Conservation (phyloP, 2,329 filamentous ascomycete genomes). For the Aspergillus japonicus region DNA sequence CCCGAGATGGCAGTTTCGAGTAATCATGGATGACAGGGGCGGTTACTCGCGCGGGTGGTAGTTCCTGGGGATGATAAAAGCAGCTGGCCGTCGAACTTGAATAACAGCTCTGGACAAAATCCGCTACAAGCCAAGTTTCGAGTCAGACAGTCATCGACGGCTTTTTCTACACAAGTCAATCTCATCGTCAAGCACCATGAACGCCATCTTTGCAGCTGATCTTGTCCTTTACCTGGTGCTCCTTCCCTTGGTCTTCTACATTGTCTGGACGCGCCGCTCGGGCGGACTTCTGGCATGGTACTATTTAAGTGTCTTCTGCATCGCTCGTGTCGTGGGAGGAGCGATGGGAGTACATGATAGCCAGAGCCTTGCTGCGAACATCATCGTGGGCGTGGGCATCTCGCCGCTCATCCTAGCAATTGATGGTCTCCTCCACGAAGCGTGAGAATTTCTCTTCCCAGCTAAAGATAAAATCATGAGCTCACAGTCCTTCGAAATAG, state of each 20-base stretch:
- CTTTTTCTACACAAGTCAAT: not conserved
- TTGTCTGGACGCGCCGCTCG: slow-evolving; percentile 36
- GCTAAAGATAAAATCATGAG: not conserved
- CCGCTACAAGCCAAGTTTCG: too few species aligned
- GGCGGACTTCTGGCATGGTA: slow-evolving; percentile 41
- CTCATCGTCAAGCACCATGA: not conserved
- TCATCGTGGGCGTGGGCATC: slow-evolving; percentile 41
- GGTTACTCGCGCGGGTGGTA: too few species aligned
- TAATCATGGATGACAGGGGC: too few species aligned
- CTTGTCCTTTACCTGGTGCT: slow-evolving; percentile 35
- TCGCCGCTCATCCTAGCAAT: slow-evolving; percentile 36
- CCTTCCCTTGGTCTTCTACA: slow-evolving; percentile 29
- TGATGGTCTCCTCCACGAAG: slow-evolving; percentile 38
- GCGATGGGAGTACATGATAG: slow-evolving; percentile 12
- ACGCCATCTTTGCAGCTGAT: slow-evolving; percentile 9
- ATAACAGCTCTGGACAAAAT: too few species aligned
- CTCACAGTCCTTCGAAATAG: slow-evolving; percentile 8
- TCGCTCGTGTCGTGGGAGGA: slow-evolving; percentile 37
- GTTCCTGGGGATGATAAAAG: too few species aligned
- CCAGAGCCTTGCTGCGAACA: slow-evolving; percentile 26
- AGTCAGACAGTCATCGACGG: too few species aligned
- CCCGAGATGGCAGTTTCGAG: too few species aligned
- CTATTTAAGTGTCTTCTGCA: slow-evolving; percentile 41
- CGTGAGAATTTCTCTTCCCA: slow-evolving; percentile 23
- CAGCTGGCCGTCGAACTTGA: too few species aligned